These are phyloP conservation scores for Lactarius sp. DNA, from an alignment of 768 basidiomycete genomes.

Conservation along the genomic window DNA sequence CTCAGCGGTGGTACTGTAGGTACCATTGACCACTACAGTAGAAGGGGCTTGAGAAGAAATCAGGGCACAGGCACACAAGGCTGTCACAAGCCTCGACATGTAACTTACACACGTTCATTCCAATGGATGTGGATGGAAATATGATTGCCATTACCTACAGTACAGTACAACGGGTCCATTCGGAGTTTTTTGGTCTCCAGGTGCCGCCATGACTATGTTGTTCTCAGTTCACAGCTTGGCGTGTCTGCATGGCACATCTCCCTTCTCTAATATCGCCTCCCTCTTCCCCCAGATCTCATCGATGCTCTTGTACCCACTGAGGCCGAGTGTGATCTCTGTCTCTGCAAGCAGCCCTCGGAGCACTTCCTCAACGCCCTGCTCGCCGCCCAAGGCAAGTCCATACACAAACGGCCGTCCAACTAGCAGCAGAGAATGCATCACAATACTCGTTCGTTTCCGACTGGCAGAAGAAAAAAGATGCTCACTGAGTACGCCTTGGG, in stretches of 20 bases:
- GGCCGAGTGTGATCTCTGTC: conserved; percentile 56
- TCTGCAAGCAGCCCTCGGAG: conserved; percentile 64
- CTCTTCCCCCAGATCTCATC: conserved; percentile 59
- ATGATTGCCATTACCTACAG: conserved; percentile 33
- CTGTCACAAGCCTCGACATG: too few species aligned
- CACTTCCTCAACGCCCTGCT: conserved; percentile 72
- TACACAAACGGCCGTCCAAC: conserved; percentile 76
- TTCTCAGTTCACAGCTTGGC: conserved; percentile 4
- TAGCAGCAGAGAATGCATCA: conserved; percentile 27
- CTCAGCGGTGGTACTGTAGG: too few species aligned
- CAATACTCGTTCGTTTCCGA: not conserved
- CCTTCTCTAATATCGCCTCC: conserved; percentile 45
- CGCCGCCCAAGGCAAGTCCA: conserved; percentile 63
- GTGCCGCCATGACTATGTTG: too few species aligned
- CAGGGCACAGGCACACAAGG: too few species aligned
- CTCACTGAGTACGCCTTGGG: conserved; percentile 72
- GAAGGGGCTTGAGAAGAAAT: too few species aligned
- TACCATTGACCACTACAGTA: too few species aligned
- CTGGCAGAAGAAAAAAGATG: conserved; percentile 14
- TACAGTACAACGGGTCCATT: too few species aligned
- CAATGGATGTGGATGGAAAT: too few species aligned
- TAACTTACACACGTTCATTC: too few species aligned
- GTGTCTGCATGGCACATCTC: conserved; percentile 28
- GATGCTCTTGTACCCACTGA: conserved; percentile 53
- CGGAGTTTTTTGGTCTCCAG: too few species aligned